Evolutionary conservation across 1,284 basidiomycete species (phyloP), one percentile per base, ranked within the genome.

Genomic region (Cyathus olla): DNA sequence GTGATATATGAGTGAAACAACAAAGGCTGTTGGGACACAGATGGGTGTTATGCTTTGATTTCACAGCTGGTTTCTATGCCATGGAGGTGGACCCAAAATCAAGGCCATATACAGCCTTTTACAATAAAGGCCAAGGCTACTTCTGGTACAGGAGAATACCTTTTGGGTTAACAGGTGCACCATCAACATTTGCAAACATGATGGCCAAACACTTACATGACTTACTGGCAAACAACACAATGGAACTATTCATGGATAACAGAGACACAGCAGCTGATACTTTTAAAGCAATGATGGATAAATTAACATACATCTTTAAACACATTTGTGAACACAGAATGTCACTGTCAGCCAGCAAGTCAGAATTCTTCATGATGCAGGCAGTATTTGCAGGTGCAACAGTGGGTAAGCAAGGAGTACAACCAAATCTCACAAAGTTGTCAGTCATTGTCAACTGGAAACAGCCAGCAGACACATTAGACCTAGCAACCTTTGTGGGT

Each of bases 121-220:
- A 78, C 53, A 66, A 83, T 0, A 76, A 79, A 61, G 81, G 81
- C 0, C 52, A 70, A 21, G 83, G 81, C 1, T 80, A 76, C 55
- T 79, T 76, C 57, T 67, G 66, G 42, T 82, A 79, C 63, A 55
- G 55, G 2, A 58, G 72, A 0, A 80, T 84, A 79, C 81, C 79
- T 0, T 81, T 82, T 57, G 79, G 82, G 0, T 59, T 82, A 1
- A 83, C 81, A 9, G 82, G 80, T 4, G 79, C 76, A 8, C 81
- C 81, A 26, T 76, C 76, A 1, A 73, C 68, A 1, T 83, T 82
- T 61, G 72, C 67, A 13, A 28, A 76, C 11, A 72, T 77, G 66
- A 74, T 75, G 1, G 72, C 73, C 8, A 26, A 35, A 1, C 53
- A 66, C 5, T 56, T 80, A 13, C 61, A 71, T 35, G 78, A 78